These are phyloP conservation scores for Parietaria judaica DNA, from an alignment of 306 rosid genomes.

Conservation along the genomic window DNA sequence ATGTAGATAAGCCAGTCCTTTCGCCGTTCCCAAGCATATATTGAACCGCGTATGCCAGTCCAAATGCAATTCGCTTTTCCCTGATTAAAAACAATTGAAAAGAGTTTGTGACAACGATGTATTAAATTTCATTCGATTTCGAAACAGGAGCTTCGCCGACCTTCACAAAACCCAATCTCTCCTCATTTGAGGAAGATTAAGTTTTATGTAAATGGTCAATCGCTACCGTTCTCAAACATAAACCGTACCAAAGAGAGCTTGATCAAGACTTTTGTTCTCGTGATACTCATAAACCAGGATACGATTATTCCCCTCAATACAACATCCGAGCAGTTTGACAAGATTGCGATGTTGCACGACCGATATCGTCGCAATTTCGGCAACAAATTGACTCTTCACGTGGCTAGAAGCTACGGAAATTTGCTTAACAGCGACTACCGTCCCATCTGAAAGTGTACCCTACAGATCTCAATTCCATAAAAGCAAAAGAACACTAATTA, in stretches of 20 bases:
- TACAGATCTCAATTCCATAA: constrained; percentile 3
- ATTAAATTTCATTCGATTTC: too few species aligned
- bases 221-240: too few species aligned
- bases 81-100: constrained; percentile 3
- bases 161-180: not conserved
- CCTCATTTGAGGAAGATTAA: too few species aligned
- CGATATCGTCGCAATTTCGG: constrained; percentile 30
- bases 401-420: constrained; percentile 25
- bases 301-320: constrained; percentile 23
- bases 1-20: constrained; percentile 33
- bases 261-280: constrained; percentile 32
- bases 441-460: constrained; percentile 33
- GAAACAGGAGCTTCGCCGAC: too few species aligned
- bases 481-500: not conserved
- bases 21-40: constrained; percentile 31
- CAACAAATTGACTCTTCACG: constrained; percentile 25
- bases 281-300: constrained; percentile 33
- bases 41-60: constrained; percentile 29
- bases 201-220: too few species aligned
- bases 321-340: constrained; percentile 31
- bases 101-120: not conserved
- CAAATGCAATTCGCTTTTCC: constrained; percentile 15
- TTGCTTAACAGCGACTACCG: constrained; percentile 31
- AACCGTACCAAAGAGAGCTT: constrained; percentile 24
- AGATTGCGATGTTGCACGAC: constrained; percentile 29